A percentile compares a stretch with the other conserved stretches of the same genome.
These are phyloP conservation scores for Epichloe elymi DNA, from an alignment of 2,329 filamentous ascomycete species.

Conservation along the genomic window DNA sequence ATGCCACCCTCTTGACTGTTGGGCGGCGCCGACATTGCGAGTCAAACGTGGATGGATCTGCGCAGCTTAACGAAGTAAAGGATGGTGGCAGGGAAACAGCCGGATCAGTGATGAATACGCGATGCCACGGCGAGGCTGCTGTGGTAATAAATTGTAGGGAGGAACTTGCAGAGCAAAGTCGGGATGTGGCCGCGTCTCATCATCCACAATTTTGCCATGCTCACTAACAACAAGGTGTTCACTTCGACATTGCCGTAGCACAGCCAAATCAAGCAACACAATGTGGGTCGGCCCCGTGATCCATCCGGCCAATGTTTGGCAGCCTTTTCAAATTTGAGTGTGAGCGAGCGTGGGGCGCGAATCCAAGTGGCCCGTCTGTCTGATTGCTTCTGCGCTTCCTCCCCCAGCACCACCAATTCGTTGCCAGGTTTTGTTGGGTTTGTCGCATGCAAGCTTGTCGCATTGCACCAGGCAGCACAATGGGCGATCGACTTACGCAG, in stretches of 20 bases:
- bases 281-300: constrained; percentile 14
- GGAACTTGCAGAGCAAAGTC: background rate
- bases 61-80: constrained; percentile 6
- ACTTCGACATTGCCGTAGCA: constrained; percentile 13
- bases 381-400: no score
- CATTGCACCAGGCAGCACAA: constrained; percentile 20
- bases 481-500: constrained; percentile 69
- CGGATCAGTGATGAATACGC: background rate
- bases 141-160: background rate
- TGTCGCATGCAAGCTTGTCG: background rate
- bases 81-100: background rate
- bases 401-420: background rate
- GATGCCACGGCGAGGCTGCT: background rate
- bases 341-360: no score
- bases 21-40: constrained; percentile 17
- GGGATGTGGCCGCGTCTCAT: constrained; percentile 6
- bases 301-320: background rate
- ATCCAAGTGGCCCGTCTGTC: no score
- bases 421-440: background rate
- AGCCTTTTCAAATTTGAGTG: background rate
- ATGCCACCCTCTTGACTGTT: constrained; percentile 13
- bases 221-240: constrained; percentile 24
- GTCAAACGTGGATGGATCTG: background rate
- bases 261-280: background rate
- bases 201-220: constrained; percentile 1